Evolutionary conservation across 2,329 filamentous ascomycete genomes (phyloP).

Genomic region (Sphaerostilbella broomeana): DNA sequence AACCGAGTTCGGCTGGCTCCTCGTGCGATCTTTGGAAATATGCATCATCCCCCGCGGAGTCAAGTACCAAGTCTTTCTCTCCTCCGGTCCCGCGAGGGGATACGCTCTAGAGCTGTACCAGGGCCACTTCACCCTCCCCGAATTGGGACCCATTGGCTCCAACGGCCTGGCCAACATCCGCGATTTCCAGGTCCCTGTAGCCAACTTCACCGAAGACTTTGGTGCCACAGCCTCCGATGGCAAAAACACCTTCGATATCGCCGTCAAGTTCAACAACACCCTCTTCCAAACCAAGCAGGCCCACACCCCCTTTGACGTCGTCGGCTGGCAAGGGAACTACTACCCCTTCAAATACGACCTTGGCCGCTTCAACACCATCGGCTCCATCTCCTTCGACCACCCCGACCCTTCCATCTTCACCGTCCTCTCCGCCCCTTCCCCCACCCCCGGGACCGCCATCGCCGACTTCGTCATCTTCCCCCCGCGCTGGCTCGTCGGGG

Average conservation of each 20-base stretch:
- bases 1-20: conserved; percentile 67
- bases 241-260: conserved; percentile 39
- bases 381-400: conserved; percentile 67
- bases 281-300: conserved; percentile 59
- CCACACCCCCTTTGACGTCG: conserved; percentile 73
- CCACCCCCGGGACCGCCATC: conserved; percentile 55
- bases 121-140: conserved; percentile 64
- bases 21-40: conserved; percentile 74
- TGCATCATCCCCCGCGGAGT: conserved; percentile 68
- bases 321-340: conserved; percentile 76
- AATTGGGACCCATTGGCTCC: conserved; percentile 66
- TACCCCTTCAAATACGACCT: conserved; percentile 80
- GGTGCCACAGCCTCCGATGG: conserved; percentile 34
- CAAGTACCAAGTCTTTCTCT: conserved; percentile 64
- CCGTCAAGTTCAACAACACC: conserved; percentile 58
- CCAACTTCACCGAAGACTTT: conserved; percentile 59
- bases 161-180: conserved; percentile 68
- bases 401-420: conserved; percentile 75
- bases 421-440: conserved; percentile 57
- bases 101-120: conserved; percentile 72
- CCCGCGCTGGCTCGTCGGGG: conserved; percentile 62
- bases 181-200: conserved; percentile 69
- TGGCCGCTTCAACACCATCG: conserved; percentile 68
- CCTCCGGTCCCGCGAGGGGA: conserved; percentile 56
- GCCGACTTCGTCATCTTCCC: conserved; percentile 71